phyloP scores from a whole-genome alignment of 2,329 filamentous ascomycete genomes.

The Trichoderma arundinaceum region DNA sequence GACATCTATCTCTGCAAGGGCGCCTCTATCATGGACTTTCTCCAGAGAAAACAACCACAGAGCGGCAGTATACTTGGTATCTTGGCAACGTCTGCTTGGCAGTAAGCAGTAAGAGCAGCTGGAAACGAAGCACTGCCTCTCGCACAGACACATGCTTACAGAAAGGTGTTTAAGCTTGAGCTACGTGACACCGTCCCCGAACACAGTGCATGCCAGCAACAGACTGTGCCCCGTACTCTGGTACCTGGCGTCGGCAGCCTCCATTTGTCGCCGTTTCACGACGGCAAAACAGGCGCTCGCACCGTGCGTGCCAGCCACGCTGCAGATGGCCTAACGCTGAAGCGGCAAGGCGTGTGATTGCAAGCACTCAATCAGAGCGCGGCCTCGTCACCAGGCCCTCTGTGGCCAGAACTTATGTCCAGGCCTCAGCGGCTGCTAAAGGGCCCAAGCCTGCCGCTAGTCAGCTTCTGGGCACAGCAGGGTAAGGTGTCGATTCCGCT shows the following conservation, averaged over 20 bases:
- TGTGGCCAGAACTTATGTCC: conserved; percentile 24
- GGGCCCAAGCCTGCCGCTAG: conserved; percentile 13
- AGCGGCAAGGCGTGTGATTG: conserved; percentile 20
- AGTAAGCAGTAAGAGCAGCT: too few species aligned
- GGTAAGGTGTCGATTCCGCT: conserved; percentile 14
- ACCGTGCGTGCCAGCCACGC: conserved; percentile 17
- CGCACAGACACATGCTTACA: too few species aligned
- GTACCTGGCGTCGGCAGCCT: conserved; percentile 15
- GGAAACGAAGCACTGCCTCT: neutral
- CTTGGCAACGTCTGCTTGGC: too few species aligned
- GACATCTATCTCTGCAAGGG: too few species aligned
- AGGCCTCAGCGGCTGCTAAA: conserved; percentile 27
- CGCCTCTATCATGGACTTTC: too few species aligned
- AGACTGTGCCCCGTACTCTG: neutral
- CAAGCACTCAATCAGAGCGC: conserved; percentile 18
- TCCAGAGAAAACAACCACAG: too few species aligned
- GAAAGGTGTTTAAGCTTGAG: neutral
- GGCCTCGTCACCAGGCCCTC: neutral
- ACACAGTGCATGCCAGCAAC: neutral
- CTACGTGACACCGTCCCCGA: neutral
- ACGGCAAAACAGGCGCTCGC: conserved; percentile 23
- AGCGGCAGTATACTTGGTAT: too few species aligned
- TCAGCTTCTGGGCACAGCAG: conserved; percentile 24
- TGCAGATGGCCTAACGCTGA: conserved; percentile 20
- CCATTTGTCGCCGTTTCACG: neutral